phyloP scores from a whole-genome alignment of 306 rosid genomes.

The Oemleria cerasiformis region DNA sequence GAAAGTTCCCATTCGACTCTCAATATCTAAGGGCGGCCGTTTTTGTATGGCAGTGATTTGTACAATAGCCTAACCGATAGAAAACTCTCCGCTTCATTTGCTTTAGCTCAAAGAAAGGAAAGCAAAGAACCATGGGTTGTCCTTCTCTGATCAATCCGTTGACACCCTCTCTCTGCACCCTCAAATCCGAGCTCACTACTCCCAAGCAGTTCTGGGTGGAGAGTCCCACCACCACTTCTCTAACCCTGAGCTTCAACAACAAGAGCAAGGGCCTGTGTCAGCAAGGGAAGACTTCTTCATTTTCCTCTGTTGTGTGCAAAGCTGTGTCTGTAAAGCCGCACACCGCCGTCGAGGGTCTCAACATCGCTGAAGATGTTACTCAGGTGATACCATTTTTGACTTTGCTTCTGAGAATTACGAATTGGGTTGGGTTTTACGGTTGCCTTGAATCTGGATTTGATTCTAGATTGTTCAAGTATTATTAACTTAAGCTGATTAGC shows the following conservation, averaged over 20 bases:
- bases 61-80: too few relatives aligned
- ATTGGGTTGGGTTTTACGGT: background rate
- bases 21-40: too few relatives aligned
- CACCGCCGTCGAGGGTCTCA: conserved; percentile 71
- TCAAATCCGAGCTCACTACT: conserved; percentile 31
- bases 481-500: background rate
- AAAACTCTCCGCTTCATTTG: too few relatives aligned
- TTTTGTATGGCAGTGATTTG: too few relatives aligned
- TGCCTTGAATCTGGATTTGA: background rate
- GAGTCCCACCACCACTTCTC: background rate
- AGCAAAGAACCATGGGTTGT: conserved; percentile 46
- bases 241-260: conserved; percentile 21
- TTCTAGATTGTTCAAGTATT: background rate
- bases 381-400: conserved; percentile 32
- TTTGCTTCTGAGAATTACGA: background rate
- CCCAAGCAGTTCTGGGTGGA: conserved; percentile 21
- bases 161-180: conserved; percentile 35
- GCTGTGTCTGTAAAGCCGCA: conserved; percentile 57
- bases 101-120: too few relatives aligned
- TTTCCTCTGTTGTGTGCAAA: conserved; percentile 53
- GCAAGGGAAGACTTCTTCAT: conserved; percentile 15
- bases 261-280: background rate
- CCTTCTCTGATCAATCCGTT: conserved; percentile 50
- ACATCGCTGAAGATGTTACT: conserved; percentile 84
- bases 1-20: too few relatives aligned